Base-by-base conservation (phyloP, 176 grass and related monocot species). In the Miscanthus lutarioriparius region DNA sequence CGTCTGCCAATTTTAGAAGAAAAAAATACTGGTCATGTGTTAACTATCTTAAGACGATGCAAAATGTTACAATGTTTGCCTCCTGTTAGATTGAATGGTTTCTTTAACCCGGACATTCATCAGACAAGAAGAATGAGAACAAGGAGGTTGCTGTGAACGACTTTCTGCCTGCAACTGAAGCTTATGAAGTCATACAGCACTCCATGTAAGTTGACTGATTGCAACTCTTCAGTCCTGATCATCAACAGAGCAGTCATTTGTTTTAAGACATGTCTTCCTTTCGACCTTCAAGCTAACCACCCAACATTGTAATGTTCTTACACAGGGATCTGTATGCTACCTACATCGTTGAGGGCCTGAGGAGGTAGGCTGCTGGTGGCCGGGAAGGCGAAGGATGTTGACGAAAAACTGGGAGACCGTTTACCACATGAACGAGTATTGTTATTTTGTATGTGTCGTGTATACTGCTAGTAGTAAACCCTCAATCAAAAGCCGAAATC, bases 41-140 rank as follows among this genome's bases (percentile, higher is more conserved):
- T 71, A 16, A 69, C 36, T 27, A 77, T 43, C 8, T 45, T 70
- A 68, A 64, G 9, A 2, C 2, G 33, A 70, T 25, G 19, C 49
- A 20, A 64, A 64, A 44, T n/a, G 19, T 49, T 49, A 13, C 14
- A 67, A 4, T 25, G 74, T 8, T n/a, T 20, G 40, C 6, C 17
- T 23, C 27, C 56, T 82, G 59, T 75, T 61, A 63, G 40, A 83
- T 64, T 13, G 2, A 80, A 76, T 64, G 25, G 10, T 86, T 80
- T 83, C 85, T 76, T 93, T 88, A 76, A 70, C 75, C n/a, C 4
- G 1, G 67, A 78, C 36, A 28, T 79, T 48, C 33, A 35, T 67
- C 70, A 99, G 96, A 98, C 86, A 98, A 98, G 96, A 98, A 98
- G 80, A 98, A 98, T 81, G 96, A 98, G 83, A 98, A 98, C 80